Evolutionary conservation across 108 stramenopile species (phyloP), one percentile per base, ranked within the genome.

Genomic region (Skeletonema marinoi): DNA sequence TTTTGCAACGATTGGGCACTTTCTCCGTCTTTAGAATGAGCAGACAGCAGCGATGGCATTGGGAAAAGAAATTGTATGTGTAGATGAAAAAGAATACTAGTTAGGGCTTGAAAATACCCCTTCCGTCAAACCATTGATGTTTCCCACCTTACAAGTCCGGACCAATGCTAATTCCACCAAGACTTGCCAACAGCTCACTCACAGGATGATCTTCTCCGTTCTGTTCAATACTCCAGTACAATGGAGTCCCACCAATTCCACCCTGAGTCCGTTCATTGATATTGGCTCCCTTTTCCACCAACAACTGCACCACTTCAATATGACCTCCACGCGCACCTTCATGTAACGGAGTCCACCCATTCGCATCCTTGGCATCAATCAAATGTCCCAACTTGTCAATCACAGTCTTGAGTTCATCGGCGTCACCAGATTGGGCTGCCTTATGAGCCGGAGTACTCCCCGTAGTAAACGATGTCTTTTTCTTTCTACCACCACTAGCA

Each of bases 321-420:
- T 94, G 89, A 4, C 93, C 96, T 14, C 80, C 89, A 29, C 96
- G 68, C 1, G 88, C 89, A 59, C 82, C 93, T 72, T 96, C 96
- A 71, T 94, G 93, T 0, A 95, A 44, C 6, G 93, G 93, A 25
- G 88, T 87, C 96, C 96, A 96, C 8, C 92, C 96, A 86, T 96
- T 96, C 4, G 19, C 71, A 77, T 96, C 96, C 67, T 78, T 85
- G n/a, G 84, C 85, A 63, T 90, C 71, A 25, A 93, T 66, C n/a
- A 86, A 42, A 46, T 85, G 70, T 54, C 85, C 89, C 36, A 92
- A 67, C 14, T 80, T 77, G 9, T 84, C 76, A 32, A 92, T 75
- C 6, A 85, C 81, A 21, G 39, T 50, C 42, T 75, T 60, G 41
- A 94, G 60, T 42, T 39, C 39, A 3, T 88, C 77, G 6, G 88